Percentiles rank a stretch among this genome's conserved stretches.
phyloP scores from a whole-genome alignment of 768 basidiomycete genomes.

The Boletellus ananas region DNA sequence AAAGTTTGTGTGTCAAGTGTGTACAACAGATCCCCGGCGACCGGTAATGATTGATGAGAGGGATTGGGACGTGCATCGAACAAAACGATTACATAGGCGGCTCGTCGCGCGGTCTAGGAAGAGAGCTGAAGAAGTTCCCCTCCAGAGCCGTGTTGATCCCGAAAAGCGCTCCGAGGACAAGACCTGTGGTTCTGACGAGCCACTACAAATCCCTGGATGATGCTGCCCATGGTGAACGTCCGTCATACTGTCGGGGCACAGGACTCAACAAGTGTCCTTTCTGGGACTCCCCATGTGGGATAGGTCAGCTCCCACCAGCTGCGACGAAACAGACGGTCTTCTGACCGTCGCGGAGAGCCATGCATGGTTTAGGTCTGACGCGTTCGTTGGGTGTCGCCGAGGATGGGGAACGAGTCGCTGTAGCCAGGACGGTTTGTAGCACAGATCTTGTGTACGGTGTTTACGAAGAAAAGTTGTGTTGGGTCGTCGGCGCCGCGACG shows the following conservation, averaged over 20 bases:
- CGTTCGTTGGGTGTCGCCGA: background rate
- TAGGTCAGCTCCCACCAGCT: background rate
- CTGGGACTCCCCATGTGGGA: background rate
- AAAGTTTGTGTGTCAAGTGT: constrained; percentile 57
- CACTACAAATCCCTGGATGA: constrained; percentile 9
- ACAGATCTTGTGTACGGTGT: constrained; percentile 7
- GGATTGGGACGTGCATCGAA: constrained; percentile 55
- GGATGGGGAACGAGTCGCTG: constrained; percentile 6
- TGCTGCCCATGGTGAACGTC: constrained; percentile 6
- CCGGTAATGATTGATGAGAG: constrained; percentile 63
- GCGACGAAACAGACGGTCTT: constrained; percentile 8
- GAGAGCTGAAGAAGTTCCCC: background rate
- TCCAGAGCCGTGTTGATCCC: background rate
- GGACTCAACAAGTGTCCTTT: background rate
- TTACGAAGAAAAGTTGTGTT: constrained; percentile 22
- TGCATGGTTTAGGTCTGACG: background rate
- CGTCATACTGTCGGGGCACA: background rate
- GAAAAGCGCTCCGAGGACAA: constrained; percentile 6
- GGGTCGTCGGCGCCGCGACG: constrained; percentile 16
- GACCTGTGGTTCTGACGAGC: constrained; percentile 1
- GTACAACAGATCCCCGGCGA: constrained; percentile 51
- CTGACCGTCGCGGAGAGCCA: constrained; percentile 6
- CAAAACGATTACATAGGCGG: constrained; percentile 54
- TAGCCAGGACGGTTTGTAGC: constrained; percentile 13
- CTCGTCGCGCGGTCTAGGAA: constrained; percentile 33